These are phyloP conservation scores for Fusarium sp. DNA, from an alignment of 2,329 filamentous ascomycete genomes.

Conservation along the genomic window DNA sequence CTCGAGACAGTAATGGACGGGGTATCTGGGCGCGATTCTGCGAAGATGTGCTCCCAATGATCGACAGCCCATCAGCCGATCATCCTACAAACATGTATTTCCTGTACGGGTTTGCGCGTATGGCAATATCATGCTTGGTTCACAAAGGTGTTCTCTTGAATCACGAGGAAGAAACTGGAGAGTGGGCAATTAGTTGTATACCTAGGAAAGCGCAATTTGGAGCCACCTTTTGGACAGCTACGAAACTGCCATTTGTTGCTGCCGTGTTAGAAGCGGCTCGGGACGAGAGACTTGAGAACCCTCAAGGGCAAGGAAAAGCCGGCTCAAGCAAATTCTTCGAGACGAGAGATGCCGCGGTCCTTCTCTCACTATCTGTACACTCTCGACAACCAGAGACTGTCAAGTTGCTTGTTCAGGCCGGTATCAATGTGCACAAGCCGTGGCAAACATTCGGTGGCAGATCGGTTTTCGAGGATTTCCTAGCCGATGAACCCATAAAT, in stretches of 20 bases:
- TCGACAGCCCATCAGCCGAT: slow-evolving; percentile 8
- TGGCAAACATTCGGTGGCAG: slow-evolving; percentile 6
- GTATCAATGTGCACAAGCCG: slow-evolving; percentile 22
- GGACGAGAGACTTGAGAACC: neutral
- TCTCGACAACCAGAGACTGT: slow-evolving; percentile 16
- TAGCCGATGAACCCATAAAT: slow-evolving; percentile 19
- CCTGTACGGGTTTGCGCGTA: slow-evolving; percentile 24
- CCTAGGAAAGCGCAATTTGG: slow-evolving; percentile 1
- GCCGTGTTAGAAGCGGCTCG: slow-evolving; percentile 8
- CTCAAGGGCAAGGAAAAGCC: neutral
- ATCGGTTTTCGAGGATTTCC: slow-evolving; percentile 30
- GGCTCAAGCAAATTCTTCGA: slow-evolving; percentile 3
- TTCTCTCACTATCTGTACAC: slow-evolving; percentile 25
- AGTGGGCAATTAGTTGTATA: slow-evolving; percentile 36
- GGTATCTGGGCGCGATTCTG: slow-evolving; percentile 49
- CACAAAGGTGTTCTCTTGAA: slow-evolving; percentile 28
- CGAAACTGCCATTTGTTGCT: slow-evolving; percentile 31
- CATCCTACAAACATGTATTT: slow-evolving; percentile 28
- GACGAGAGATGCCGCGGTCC: slow-evolving; percentile 18
- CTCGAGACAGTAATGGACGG: slow-evolving; percentile 29
- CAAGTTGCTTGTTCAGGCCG: slow-evolving; percentile 26
- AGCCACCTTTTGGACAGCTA: slow-evolving; percentile 19
- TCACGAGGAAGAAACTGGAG: slow-evolving; percentile 31
- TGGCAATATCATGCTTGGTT: slow-evolving; percentile 32
- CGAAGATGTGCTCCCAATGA: slow-evolving; percentile 26